A percentile compares a stretch with the other conserved stretches of the same genome.
phyloP scores from a whole-genome alignment of 805 yeast genomes.

The Candida berthetii region DNA sequence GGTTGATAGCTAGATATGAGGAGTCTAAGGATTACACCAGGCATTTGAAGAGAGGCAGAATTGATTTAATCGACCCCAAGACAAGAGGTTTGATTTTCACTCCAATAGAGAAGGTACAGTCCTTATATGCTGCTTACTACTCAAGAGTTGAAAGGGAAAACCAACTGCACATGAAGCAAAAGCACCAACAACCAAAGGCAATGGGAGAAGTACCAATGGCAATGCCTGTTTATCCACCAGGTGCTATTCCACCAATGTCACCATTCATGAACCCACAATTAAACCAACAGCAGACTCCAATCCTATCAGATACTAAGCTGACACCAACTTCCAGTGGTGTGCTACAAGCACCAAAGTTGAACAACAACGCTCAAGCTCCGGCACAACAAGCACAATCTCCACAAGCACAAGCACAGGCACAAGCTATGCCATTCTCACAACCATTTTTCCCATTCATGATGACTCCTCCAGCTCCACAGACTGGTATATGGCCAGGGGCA shows the following conservation, averaged over 20 bases:
- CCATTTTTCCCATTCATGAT: conserved; percentile 7
- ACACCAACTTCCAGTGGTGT: background rate
- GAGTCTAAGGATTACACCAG: conserved; percentile 15
- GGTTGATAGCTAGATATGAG: conserved; percentile 11
- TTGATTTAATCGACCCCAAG: conserved; percentile 15
- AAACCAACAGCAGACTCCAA: background rate
- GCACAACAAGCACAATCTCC: background rate
- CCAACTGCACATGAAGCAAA: background rate
- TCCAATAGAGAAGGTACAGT: conserved; percentile 7
- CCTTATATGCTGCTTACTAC: conserved; percentile 14
- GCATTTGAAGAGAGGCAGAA: conserved; percentile 16
- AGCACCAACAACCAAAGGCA: background rate
- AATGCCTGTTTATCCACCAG: background rate
- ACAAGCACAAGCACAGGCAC: background rate
- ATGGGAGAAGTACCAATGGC: background rate
- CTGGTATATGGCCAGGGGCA: background rate
- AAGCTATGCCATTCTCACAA: background rate
- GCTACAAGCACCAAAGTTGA: background rate
- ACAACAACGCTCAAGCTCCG: background rate
- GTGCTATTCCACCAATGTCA: background rate
- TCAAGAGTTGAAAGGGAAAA: conserved; percentile 1
- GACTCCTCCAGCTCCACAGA: background rate
- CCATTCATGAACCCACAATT: background rate
- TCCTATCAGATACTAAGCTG: background rate
- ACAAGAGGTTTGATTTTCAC: conserved; percentile 10